Conservation (phyloP, 352 stramenopile species). For the Phytophthora kernoviae region DNA sequence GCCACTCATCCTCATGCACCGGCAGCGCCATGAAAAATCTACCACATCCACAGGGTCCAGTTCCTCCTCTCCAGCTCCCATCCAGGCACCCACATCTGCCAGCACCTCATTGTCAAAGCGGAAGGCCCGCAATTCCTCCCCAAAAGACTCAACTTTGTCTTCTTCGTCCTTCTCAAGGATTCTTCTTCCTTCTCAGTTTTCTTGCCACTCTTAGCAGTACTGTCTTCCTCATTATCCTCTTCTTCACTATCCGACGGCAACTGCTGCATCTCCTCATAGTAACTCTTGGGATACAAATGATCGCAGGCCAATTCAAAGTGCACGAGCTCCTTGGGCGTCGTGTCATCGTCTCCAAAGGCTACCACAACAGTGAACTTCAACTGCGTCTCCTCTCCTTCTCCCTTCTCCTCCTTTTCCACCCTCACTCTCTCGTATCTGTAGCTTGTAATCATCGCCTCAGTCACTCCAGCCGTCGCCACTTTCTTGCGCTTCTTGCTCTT, state of each 20-base stretch:
- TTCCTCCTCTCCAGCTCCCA: slow-evolving; percentile 51
- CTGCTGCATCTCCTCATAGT: slow-evolving; percentile 68
- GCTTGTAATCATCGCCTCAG: slow-evolving; percentile 39
- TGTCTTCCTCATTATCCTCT: slow-evolving; percentile 16
- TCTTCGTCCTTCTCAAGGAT: slow-evolving; percentile 17
- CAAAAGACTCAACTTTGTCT: slow-evolving; percentile 35
- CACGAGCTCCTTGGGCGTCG: slow-evolving; percentile 52
- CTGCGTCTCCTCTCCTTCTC: slow-evolving; percentile 40
- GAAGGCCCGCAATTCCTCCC: slow-evolving; percentile 60
- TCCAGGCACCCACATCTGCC: slow-evolving; percentile 52
- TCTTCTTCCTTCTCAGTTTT: slow-evolving; percentile 22
- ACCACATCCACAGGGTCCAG: slow-evolving; percentile 65
- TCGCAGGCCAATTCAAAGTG: slow-evolving; percentile 62
- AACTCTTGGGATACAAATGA: slow-evolving; percentile 66
- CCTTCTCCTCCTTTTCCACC: slow-evolving; percentile 18
- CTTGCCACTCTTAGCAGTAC: slow-evolving; percentile 17
- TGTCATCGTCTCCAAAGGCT: slow-evolving; percentile 45
- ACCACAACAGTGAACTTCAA: slow-evolving; percentile 51
- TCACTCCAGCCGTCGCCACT: background rate
- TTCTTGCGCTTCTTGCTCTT: slow-evolving; percentile 59
- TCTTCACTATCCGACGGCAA: slow-evolving; percentile 37
- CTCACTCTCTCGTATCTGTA: slow-evolving; percentile 57
- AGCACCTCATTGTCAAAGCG: slow-evolving; percentile 64
- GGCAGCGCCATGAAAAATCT: slow-evolving; percentile 73
- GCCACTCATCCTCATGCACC: slow-evolving; percentile 79